Percentiles rank a stretch among this genome's conserved stretches.
These are phyloP conservation scores for Musa itinerans DNA, from an alignment of 176 grass and related monocot genomes.

Conservation along the genomic window DNA sequence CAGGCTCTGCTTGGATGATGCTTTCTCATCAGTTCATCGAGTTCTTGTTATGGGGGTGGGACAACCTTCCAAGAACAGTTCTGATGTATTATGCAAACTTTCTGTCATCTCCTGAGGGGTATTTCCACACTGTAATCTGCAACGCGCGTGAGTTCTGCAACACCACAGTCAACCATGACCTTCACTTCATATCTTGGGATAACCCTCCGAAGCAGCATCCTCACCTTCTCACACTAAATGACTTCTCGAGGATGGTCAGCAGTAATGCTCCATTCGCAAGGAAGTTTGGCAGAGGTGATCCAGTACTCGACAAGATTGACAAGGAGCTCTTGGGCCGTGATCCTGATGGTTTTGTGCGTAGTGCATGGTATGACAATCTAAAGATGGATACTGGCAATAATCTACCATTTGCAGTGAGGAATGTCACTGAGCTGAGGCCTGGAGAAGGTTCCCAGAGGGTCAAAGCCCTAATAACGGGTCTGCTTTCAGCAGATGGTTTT, in stretches of 20 bases:
- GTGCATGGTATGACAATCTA: conserved; percentile 58
- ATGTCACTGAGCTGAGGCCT: conserved; percentile 50
- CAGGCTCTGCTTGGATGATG: conserved; percentile 96
- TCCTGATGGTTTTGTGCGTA: conserved; percentile 43
- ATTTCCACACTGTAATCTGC: conserved; percentile 97
- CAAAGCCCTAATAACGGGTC: conserved; percentile 57
- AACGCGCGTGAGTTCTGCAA: conserved; percentile 77
- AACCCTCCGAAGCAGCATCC: conserved; percentile 98
- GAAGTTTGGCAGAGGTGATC: conserved; percentile 75
- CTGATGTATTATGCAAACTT: conserved; percentile 98
- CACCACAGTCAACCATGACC: conserved; percentile 88
- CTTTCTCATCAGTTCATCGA: conserved; percentile 84
- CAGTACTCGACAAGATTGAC: conserved; percentile 85
- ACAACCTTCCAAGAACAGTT: conserved; percentile 86
- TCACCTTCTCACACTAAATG: conserved; percentile 58
- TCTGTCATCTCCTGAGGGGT: conserved; percentile 84
- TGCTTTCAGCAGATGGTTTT: conserved; percentile 63
- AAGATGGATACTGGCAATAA: conserved; percentile 36
- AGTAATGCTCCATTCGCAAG: conserved; percentile 88
- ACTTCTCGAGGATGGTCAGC: conserved; percentile 54
- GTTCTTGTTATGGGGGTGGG: conserved; percentile 95
- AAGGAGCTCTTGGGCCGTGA: conserved; percentile 53
- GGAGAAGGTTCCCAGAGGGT: conserved; percentile 53
- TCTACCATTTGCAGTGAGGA: conserved; percentile 32
- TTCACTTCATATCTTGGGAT: conserved; percentile 99